Base-by-base conservation (phyloP, 345 rosid species). In the Hevea brasiliensis region DNA sequence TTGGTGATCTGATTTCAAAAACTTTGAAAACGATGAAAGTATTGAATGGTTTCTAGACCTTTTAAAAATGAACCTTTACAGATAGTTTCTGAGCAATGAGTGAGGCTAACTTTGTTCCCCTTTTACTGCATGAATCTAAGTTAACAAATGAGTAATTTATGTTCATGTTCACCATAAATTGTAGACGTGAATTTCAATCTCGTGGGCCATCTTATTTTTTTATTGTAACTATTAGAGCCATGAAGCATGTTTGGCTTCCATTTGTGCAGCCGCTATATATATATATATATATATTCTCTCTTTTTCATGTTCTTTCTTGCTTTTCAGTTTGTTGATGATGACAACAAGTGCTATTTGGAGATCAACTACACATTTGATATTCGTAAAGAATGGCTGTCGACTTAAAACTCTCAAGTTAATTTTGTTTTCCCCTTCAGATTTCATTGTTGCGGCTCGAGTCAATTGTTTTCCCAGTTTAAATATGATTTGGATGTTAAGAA, bases 351-450 rank as follows among this genome's bases (percentile, higher is more conserved):
- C 85, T 86, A 93, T 84, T 81, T 91, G 84, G 97, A 89, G 85
- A 86, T 93, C 86, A 93, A 87, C 87, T 93, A 93, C 85, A 85
- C 85, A 27, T 93, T 93, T n/a, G 93, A 91, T 77, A 93, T 93
- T 82, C 86, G 92, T 70, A 93, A 85, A 87, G 90, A 85, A 0
- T 89, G 98, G 97, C 85, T 50, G 48, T 26, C 60, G 27, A 44
- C 53, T 45, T 63, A 37, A 58, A 57, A 27, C 54, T 12, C 7
- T 32, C 3, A 51, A 41, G 21, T 27, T 0, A 12, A 4, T 59
- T 59, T 59, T 29, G 7, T 1, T 4, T 35, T 47, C 18, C 37
- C 21, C 23, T 54, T 58, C 45, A 58, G 23, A 65, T 42, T 45
- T 60, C 60, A 27, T 60, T 69, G 53, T 65, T 61, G 55, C 53